Evolutionary conservation across 495 filamentous ascomycete genomes (phyloP).

Genomic region (Xylona heveae): DNA sequence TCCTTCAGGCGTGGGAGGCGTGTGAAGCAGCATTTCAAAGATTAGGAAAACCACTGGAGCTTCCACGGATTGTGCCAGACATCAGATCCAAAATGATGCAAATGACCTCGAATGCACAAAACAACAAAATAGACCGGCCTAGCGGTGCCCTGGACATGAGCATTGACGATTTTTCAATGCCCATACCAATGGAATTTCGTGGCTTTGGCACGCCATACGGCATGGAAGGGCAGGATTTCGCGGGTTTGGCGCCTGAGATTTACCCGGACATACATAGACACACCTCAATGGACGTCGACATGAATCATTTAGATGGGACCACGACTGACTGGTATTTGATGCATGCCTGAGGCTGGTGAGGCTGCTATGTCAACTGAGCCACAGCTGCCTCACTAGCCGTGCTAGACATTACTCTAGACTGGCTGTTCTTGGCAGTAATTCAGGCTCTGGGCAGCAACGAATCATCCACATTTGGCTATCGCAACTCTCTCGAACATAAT

Average conservation of each 20-base stretch:
- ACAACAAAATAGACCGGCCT: constrained; percentile 6
- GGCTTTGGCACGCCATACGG: constrained; percentile 4
- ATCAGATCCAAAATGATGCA: constrained; percentile 15
- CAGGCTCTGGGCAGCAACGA: too few relatives aligned
- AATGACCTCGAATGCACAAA: constrained; percentile 4
- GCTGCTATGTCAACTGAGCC: too few relatives aligned
- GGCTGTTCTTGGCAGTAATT: too few relatives aligned
- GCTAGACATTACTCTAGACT: too few relatives aligned
- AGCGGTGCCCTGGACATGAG: constrained; percentile 5
- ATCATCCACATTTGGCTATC: too few relatives aligned
- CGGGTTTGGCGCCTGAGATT: constrained; percentile 3
- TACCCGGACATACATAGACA: constrained; percentile 9
- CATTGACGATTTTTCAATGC: constrained; percentile 8
- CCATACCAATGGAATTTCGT: constrained; percentile 8
- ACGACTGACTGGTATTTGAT: constrained; percentile 10
- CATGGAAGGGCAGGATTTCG: constrained; percentile 7
- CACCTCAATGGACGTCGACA: constrained; percentile 8
- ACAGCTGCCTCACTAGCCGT: too few relatives aligned
- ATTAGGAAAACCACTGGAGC: constrained; percentile 7
- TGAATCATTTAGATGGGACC: constrained; percentile 14
- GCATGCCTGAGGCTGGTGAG: neutral
- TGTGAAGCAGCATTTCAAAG: constrained; percentile 9
- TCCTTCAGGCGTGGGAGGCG: constrained; percentile 27
- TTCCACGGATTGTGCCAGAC: constrained; percentile 20
- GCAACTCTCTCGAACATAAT: too few relatives aligned